These are phyloP conservation scores for Hymenoscyphus salicellus DNA, from an alignment of 2,329 filamentous ascomycete genomes.

Conservation along the genomic window DNA sequence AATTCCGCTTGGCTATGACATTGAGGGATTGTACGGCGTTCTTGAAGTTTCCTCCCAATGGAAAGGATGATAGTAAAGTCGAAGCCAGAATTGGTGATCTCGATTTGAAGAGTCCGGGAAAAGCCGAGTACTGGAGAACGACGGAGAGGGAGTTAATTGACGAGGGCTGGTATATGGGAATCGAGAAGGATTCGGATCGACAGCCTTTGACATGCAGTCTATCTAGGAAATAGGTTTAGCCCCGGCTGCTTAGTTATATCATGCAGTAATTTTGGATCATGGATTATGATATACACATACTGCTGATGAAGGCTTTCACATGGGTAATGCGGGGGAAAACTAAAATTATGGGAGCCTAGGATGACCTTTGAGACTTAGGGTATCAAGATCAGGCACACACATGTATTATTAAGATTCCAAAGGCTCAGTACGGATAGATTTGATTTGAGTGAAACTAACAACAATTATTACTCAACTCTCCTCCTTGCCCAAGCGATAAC, in stretches of 20 bases:
- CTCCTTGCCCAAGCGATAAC: no score
- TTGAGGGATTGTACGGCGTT: constrained; percentile 76
- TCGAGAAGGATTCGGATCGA: constrained; percentile 29
- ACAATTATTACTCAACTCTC: no score
- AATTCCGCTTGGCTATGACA: constrained; percentile 72
- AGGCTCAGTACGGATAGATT: no score
- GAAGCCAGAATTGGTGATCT: constrained; percentile 69
- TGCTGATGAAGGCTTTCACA: not conserved
- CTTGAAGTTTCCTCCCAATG: constrained; percentile 50
- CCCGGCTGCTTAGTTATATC: not conserved
- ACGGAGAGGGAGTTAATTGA: constrained; percentile 62
- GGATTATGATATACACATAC: not conserved
- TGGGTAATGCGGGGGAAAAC: no score
- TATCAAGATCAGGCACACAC: no score
- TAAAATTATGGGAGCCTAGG: no score
- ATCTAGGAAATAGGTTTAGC: not conserved
- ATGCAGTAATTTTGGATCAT: not conserved
- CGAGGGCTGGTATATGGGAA: constrained; percentile 63
- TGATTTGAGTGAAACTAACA: no score
- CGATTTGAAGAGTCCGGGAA: constrained; percentile 70
- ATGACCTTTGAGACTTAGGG: no score
- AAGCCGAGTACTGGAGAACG: constrained; percentile 65
- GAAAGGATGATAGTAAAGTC: constrained; percentile 36
- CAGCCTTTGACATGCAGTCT: constrained; percentile 8
- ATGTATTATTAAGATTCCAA: no score